A percentile compares a stretch with the other conserved stretches of the same genome.
phyloP scores from a whole-genome alignment of 208 protist species.

The Trypanosoma melophagium region DNA sequence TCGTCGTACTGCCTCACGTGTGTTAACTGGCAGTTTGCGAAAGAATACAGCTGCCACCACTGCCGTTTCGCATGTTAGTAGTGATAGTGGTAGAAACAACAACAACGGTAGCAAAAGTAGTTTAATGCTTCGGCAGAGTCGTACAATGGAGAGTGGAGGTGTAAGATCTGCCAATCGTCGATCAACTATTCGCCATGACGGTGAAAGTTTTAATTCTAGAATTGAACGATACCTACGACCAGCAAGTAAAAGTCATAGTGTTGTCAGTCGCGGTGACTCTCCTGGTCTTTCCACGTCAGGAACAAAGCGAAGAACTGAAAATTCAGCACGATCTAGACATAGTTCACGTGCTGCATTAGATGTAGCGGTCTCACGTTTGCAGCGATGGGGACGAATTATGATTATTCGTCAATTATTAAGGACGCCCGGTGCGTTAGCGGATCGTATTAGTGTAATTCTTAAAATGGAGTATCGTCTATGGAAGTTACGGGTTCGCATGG shows the following conservation, averaged over 20 bases:
- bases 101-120: no score
- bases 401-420: slow-evolving; percentile 23
- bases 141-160: no score
- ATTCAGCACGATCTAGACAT: not conserved
- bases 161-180: no score
- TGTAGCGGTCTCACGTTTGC: slow-evolving; percentile 41
- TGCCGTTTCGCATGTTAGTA: no score
- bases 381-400: slow-evolving; percentile 41
- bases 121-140: no score
- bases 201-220: no score
- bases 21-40: no score
- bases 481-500: slow-evolving; percentile 31
- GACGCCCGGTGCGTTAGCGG: slow-evolving; percentile 15
- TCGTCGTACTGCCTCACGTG: no score
- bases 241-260: not conserved
- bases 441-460: slow-evolving; percentile 23
- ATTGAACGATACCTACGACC: no score
- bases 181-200: no score
- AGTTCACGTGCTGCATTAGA: slow-evolving; percentile 28
- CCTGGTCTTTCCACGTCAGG: not conserved
- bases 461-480: slow-evolving; percentile 25
- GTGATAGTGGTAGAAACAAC: no score
- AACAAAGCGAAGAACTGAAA: not conserved
- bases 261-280: not conserved
- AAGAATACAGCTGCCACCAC: no score